Evolutionary conservation across 1,139 yeast genomes (phyloP).

Genomic region (Kluyveromyces sp.): DNA sequence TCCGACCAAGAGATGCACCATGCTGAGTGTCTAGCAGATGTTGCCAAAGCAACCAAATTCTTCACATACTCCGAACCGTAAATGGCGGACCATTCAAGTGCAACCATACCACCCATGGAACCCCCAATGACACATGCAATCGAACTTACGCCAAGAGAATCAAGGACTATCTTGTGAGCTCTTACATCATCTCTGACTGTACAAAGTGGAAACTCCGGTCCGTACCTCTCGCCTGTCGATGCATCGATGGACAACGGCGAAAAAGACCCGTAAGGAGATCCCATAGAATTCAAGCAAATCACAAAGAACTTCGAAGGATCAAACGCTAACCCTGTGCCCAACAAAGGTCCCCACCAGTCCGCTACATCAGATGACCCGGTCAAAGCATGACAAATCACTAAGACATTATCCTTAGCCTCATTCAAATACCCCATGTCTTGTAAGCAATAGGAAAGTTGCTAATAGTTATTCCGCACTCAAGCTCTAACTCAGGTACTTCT

Average conservation of each 20-base stretch:
- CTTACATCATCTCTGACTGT: conserved; percentile 86
- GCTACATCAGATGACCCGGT: conserved; percentile 93
- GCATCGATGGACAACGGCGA: conserved; percentile 79
- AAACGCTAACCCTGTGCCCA: conserved; percentile 81
- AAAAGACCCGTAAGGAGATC: conserved; percentile 94
- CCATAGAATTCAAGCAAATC: conserved; percentile 80
- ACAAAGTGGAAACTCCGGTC: conserved; percentile 90
- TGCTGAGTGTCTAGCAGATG: conserved; percentile 90
- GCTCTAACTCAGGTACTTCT: conserved; percentile 62
- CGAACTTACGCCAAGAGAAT: conserved; percentile 60
- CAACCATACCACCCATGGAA: conserved; percentile 99
- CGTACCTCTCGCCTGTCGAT: conserved; percentile 66
- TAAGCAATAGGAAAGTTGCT: conserved; percentile 82
- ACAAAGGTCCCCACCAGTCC: conserved; percentile 98
- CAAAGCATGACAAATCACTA: conserved; percentile 88
- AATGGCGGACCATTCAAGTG: conserved; percentile 72
- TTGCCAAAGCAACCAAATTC: conserved; percentile 76
- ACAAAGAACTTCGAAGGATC: conserved; percentile 84
- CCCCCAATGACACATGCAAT: conserved; percentile 91
- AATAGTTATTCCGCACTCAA: conserved; percentile 79
- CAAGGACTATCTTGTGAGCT: conserved; percentile 70
- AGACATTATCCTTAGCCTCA: conserved; percentile 56
- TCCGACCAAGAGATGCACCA: conserved; percentile 99
- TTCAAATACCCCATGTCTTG: conserved; percentile 86
- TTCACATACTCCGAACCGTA: conserved; percentile 66